These are phyloP conservation scores for Eimeria praecox DNA, from an alignment of 169 alveolate species.

Conservation along the genomic window DNA sequence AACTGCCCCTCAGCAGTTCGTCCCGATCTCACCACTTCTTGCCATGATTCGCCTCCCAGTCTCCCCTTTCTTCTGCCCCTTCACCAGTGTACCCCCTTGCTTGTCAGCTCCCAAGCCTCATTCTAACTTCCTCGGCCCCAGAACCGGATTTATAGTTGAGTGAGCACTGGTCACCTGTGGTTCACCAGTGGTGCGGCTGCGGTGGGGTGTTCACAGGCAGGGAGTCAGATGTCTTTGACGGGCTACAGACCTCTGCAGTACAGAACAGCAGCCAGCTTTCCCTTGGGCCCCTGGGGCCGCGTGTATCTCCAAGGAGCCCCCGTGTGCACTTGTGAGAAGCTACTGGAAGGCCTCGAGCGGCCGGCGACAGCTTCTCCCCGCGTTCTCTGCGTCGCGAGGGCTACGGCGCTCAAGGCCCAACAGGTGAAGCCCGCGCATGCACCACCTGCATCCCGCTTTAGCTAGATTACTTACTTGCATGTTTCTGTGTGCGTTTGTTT, in stretches of 20 bases:
- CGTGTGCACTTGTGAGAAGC: conserved; percentile 41
- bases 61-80: background rate
- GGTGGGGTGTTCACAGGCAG: conserved; percentile 32
- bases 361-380: background rate
- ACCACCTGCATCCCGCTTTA: background rate
- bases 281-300: conserved; percentile 59
- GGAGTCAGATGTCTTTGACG: conserved; percentile 21
- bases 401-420: conserved; percentile 21
- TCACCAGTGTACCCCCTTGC: background rate
- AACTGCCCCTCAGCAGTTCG: background rate
- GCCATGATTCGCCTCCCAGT: background rate
- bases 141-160: background rate
- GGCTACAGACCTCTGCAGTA: conserved; percentile 58
- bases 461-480: background rate
- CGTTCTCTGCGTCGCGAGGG: conserved; percentile 22
- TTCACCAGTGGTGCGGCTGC: background rate
- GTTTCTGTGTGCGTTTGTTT: background rate
- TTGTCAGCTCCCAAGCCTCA: background rate
- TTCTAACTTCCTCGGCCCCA: background rate
- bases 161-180: background rate
- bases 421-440: background rate
- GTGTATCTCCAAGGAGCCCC: conserved; percentile 31
- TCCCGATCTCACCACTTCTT: too few relatives aligned
- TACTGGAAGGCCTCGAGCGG: background rate
- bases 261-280: conserved; percentile 13